Base-by-base conservation (phyloP, 148 eudicot species). In the Vaccinium darrowii region DNA sequence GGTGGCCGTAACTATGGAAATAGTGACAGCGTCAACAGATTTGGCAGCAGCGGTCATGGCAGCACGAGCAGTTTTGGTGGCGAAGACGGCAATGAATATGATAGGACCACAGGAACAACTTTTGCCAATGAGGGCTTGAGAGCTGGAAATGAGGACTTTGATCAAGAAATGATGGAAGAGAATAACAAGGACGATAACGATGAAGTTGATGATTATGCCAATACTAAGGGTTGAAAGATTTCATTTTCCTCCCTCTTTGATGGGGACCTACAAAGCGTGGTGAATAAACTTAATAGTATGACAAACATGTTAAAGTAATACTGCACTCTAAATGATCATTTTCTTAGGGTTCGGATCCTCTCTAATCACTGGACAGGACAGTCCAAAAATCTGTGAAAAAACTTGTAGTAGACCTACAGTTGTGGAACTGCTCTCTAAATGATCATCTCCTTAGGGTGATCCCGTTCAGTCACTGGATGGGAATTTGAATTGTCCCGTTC, bases 171-270 rank as follows among this genome's bases (percentile, higher is more conserved):
- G 15, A 39, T 78, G 14, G 94, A 84, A 83, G 92, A 87, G 51
- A 86, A 87, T n/a, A 85, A 50, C 53, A 39, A 81, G 83, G 88
- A 81, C 39, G 83, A 84, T 30, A 84, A 87, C 80, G 85, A 86
- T 49, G 88, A 84, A 77, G 76, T 88, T 69, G 84, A 75, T 84
- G 89, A 77, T 78, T 90, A 80, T 84, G 87, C 88, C 21, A 86
- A 87, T 69, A 33, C 51, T 7, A 27, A 39, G 39, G 74, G 74
- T 69, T 30, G 74, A 69, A 63, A 69, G 5, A 13, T 27, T 27
- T 69, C 8, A 30, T 13, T 30, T 3, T 69, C 43, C 73, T 67
- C 36, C 71, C 5, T 8, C 71, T 67, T 67, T 25, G 12, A 5
- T 11, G 16, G 73, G 74, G 74, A 67, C 15, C 36, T 27, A 25